phyloP scores from a whole-genome alignment of 2,329 filamentous ascomycete genomes.

The Aureobasidium lini region DNA sequence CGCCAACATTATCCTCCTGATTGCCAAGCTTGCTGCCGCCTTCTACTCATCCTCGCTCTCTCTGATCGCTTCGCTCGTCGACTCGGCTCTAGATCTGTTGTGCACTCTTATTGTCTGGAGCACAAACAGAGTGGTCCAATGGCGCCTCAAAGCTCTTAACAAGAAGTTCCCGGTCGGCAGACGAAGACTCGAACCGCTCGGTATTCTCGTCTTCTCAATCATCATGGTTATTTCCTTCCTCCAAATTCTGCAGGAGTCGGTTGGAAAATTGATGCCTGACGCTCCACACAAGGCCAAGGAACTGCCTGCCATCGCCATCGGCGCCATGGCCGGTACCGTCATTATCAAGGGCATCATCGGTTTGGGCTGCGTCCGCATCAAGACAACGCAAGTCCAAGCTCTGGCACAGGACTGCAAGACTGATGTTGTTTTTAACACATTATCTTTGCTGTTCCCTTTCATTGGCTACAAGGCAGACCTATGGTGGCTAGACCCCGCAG shows the following conservation, averaged over 20 bases:
- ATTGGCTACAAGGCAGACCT: conserved; percentile 51
- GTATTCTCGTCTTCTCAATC: conserved; percentile 56
- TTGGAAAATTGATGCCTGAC: conserved; percentile 47
- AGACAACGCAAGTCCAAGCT: conserved; percentile 57
- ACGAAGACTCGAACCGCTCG: conserved; percentile 51
- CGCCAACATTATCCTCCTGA: conserved; percentile 52
- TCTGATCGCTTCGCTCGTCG: conserved; percentile 53
- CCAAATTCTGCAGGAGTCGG: conserved; percentile 55
- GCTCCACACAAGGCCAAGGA: conserved; percentile 39
- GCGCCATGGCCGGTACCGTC: conserved; percentile 50
- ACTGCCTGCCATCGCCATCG: conserved; percentile 48
- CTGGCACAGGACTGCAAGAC: conserved; percentile 58
- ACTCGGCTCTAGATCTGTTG: conserved; percentile 54
- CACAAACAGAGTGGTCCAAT: conserved; percentile 52
- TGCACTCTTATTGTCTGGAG: conserved; percentile 55
- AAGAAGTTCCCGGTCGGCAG: conserved; percentile 52
- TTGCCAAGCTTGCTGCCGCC: conserved; percentile 48
- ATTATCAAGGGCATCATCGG: conserved; percentile 54
- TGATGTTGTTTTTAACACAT: conserved; percentile 57
- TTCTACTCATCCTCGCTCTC: conserved; percentile 52
- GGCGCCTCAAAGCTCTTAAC: conserved; percentile 45
- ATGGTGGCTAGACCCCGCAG: conserved; percentile 62
- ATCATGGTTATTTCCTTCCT: conserved; percentile 58
- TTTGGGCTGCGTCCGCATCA: conserved; percentile 51
- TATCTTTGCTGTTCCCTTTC: conserved; percentile 55